Base-by-base conservation (phyloP, 2,329 filamentous ascomycete genomes). In the Cyclaneusma minus region DNA sequence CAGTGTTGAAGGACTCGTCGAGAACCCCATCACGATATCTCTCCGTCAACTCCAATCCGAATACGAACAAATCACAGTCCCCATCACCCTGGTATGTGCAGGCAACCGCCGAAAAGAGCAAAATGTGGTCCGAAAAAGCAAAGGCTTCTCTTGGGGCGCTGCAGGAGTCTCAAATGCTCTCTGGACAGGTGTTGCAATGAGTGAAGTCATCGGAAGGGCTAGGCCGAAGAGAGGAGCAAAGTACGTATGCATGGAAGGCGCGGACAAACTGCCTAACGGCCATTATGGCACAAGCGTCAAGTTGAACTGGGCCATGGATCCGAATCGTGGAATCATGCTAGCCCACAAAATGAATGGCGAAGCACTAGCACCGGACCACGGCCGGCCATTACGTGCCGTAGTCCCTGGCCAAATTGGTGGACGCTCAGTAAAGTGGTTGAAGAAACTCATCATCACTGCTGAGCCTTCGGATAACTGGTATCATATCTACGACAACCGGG, bases 101-200 rank as follows among this genome's bases (percentile, higher is more conserved):
- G 85, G 85, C 2, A 94, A 94, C 49, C 65, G 85, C 32, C 68
- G 85, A 16, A 93, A 93, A 53, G 85, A 94, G 51, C 85, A 93
- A 46, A 94, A 94, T 39, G 62, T 82, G 27, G 80, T 93, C 3
- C 66, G 82, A 10, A 93, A 93, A 49, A 82, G 80, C 1, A 91
- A 93, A 42, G 85, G 85, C 0, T 94, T 94, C 54, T 92, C 83
- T 3, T 94, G 85, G 85, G 85, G 85, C 18, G 62, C 85, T 1
- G 84, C 81, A 4, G 85, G 84, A 13, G 49, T 94, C 5, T 91
- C 83, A 0, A 94, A 82, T 0, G 82, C 83, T 0, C 55, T 93
- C 1, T 94, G 81, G 62, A 94, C 85, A 0, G 85, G 85, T 13
- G 77, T 84, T 1, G 57, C 75, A 21, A 69, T 93, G 49, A 61